Evolutionary conservation across 305 asterid species (phyloP).

Genomic region (Ajuga reptans): DNA sequence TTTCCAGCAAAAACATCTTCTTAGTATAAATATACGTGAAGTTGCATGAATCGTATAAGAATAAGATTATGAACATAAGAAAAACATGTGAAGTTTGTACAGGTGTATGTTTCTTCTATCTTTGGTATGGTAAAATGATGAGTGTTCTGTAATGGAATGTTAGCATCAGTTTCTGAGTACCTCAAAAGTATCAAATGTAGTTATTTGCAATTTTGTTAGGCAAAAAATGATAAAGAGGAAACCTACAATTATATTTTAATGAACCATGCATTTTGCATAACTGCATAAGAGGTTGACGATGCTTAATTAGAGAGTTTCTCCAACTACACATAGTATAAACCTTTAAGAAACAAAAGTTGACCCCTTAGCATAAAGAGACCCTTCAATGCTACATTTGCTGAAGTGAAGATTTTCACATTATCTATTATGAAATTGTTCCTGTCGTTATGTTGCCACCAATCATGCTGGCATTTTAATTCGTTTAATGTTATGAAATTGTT

Average conservation of each 20-base stretch:
- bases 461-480: conserved; percentile 16
- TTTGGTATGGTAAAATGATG: not conserved
- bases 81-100: no score
- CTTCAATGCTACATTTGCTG: not conserved
- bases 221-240: not conserved
- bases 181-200: not conserved
- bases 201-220: not conserved
- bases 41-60: not conserved
- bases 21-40: not conserved
- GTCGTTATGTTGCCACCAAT: not conserved
- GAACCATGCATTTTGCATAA: not conserved
- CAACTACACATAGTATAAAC: not conserved
- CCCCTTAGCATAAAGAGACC: not conserved
- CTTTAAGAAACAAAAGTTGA: not conserved
- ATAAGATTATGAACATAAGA: not conserved
- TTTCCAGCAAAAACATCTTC: not conserved
- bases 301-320: not conserved
- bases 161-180: not conserved
- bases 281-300: not conserved
- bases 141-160: not conserved
- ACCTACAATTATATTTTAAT: not conserved
- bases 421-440: not conserved
- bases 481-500: conserved; percentile 10
- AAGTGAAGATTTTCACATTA: not conserved
- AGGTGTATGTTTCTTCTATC: not conserved